phyloP scores from a whole-genome alignment of 2,329 filamentous ascomycete genomes.

The Cadophora sp. region DNA sequence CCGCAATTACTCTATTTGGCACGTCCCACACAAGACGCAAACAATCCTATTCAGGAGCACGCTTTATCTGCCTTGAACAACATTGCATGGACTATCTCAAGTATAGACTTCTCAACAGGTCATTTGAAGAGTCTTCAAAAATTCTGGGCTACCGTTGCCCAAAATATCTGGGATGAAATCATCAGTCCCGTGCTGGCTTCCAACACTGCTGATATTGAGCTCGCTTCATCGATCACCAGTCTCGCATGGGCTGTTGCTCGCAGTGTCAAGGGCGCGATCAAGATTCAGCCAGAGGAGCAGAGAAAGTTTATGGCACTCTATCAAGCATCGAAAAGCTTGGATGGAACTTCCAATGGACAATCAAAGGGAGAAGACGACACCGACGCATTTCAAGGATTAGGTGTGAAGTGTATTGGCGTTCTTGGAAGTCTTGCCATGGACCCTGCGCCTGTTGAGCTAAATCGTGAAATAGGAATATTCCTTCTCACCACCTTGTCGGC shows the following conservation, averaged over 20 bases:
- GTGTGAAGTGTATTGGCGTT: conserved; percentile 71
- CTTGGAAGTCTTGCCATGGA: conserved; percentile 67
- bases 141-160: conserved; percentile 60
- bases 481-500: conserved; percentile 60
- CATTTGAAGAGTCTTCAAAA: conserved; percentile 56
- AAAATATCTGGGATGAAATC: conserved; percentile 62
- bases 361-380: conserved; percentile 39
- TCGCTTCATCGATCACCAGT: conserved; percentile 68
- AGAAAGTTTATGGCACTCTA: conserved; percentile 70
- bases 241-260: conserved; percentile 71
- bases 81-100: conserved; percentile 70
- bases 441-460: conserved; percentile 58
- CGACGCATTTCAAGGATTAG: conserved; percentile 65
- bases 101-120: conserved; percentile 63
- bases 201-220: conserved; percentile 65
- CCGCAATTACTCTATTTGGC: conserved; percentile 40
- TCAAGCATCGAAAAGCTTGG: conserved; percentile 58
- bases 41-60: conserved; percentile 55
- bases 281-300: conserved; percentile 60
- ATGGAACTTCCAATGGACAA: conserved; percentile 28
- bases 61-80: conserved; percentile 70
- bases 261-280: conserved; percentile 56
- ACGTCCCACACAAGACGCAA: conserved; percentile 34
- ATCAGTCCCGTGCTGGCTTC: conserved; percentile 63
- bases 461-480: conserved; percentile 69